Evolutionary conservation across 164 flowering plant species (phyloP), one percentile per base, ranked within the genome.

Genomic region (Magnolia officinalis): DNA sequence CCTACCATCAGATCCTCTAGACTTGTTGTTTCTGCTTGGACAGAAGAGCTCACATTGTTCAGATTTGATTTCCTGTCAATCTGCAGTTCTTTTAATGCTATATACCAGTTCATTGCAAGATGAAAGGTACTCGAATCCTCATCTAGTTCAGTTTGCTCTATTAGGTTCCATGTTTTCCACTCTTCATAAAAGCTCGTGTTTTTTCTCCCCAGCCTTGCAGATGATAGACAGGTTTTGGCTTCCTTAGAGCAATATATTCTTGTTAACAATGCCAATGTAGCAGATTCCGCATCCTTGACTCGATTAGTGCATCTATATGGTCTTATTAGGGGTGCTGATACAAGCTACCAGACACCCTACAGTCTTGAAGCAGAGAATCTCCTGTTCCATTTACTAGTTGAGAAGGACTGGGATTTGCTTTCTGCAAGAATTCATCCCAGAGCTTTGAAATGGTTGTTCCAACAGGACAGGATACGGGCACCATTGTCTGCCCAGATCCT

Each of bases 1-100:
- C 81, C 88, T 96, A 79, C 98, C 98, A 77, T 80, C 92, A 74
- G 99, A 96, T 87, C 99, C 99, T 64, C 74, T 78, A 49, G 98
- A 92, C 80, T 82, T 91, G 80, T 82, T 96, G 51, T 90, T 87
- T 87, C 82, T 96, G 71, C 96, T 96, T 52, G 92, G 93, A 26
- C 97, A 91, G 84, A 91, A 86, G 84, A 83, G 85, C 77, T 81
- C 82, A 29, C 75, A 79, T 75, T 83, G 87, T 85, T 74, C 72
- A 55, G 87, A 87, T 67, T 75, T 92, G 78, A 76, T 86, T 71
- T 83, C 82, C 69, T 94, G 92, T 76, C 99, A 96, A 79, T 85
- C 89, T 78, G 95, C 97, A 73, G 83, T 86, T 79, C 78, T 96
- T 78, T 81, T 87, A 71, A 85, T 92, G 76, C 79, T 92, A 66